A percentile compares a stretch with the other conserved stretches of the same genome.
Evolutionary conservation across 768 basidiomycete species (phyloP).

Genomic region (Lactifluus piperatus): DNA sequence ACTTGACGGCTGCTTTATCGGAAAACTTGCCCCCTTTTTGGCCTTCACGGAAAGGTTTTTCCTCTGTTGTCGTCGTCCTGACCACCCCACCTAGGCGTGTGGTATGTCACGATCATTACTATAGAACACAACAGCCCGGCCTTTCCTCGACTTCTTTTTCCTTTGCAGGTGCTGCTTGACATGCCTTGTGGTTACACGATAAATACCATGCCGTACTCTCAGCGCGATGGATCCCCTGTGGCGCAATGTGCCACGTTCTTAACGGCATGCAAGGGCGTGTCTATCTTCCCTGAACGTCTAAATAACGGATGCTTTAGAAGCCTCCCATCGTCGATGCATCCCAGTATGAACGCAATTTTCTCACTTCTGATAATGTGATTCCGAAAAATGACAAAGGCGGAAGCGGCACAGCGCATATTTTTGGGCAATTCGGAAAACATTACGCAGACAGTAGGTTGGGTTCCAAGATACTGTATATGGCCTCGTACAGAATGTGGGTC

Average conservation of each 20-base stretch:
- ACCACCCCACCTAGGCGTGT: not conserved
- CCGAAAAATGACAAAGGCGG: not conserved
- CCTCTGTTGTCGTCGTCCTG: not conserved
- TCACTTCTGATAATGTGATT: not conserved
- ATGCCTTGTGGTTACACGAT: not conserved
- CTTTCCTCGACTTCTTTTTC: not conserved
- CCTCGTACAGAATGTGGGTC: too few relatives aligned
- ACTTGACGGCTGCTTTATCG: not conserved
- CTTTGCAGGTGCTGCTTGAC: not conserved
- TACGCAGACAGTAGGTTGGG: not conserved
- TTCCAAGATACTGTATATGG: not conserved
- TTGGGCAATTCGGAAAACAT: too few relatives aligned
- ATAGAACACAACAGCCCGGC: not conserved
- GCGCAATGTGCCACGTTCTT: not conserved
- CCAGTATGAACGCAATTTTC: not conserved
- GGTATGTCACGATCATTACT: not conserved
- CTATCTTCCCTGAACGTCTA: not conserved
- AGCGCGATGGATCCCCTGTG: not conserved
- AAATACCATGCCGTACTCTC: not conserved
- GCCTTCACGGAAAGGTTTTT: not conserved
- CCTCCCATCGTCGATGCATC: not conserved
- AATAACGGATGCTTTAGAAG: not conserved
- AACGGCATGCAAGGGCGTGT: not conserved
- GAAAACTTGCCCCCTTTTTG: not conserved
- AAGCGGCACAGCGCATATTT: too few relatives aligned